Evolutionary conservation across 169 alveolate species (phyloP).

Genomic region (Cryptosporidium felis): DNA sequence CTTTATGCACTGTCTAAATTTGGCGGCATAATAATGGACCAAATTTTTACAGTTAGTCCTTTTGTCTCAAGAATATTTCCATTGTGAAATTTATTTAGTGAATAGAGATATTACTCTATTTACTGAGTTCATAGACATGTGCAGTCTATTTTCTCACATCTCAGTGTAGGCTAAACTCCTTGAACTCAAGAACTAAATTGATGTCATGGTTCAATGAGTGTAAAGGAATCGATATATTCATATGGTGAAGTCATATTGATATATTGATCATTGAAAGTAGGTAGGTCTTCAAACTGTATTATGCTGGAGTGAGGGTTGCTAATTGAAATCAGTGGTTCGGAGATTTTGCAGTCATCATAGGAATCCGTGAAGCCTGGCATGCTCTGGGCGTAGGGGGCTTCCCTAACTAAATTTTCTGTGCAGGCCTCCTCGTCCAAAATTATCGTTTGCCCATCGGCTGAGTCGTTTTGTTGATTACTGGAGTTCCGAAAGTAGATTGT

Average conservation of each 20-base stretch:
- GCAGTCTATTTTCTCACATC: too few species aligned
- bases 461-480: background rate
- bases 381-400: background rate
- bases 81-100: too few species aligned
- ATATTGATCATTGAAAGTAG: slow-evolving; percentile 19
- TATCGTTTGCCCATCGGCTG: slow-evolving; percentile 45
- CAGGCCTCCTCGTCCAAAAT: slow-evolving; percentile 31
- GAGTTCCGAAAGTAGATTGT: background rate
- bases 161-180: too few species aligned
- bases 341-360: slow-evolving; percentile 18
- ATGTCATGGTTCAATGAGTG: slow-evolving; percentile 61
- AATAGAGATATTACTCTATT: too few species aligned
- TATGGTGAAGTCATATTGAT: slow-evolving; percentile 49
- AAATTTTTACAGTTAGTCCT: too few species aligned
- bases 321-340: slow-evolving; percentile 54
- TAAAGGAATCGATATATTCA: slow-evolving; percentile 47
- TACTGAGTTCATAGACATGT: too few species aligned
- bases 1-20: too few species aligned
- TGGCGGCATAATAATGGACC: too few species aligned
- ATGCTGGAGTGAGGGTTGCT: slow-evolving; percentile 46
- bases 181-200: too few species aligned
- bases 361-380: background rate
- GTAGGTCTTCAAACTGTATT: slow-evolving; percentile 14
- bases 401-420: background rate
- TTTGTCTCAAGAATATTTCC: too few species aligned